phyloP scores from a whole-genome alignment of 306 rosid genomes.

The Biancaea sappan region DNA sequence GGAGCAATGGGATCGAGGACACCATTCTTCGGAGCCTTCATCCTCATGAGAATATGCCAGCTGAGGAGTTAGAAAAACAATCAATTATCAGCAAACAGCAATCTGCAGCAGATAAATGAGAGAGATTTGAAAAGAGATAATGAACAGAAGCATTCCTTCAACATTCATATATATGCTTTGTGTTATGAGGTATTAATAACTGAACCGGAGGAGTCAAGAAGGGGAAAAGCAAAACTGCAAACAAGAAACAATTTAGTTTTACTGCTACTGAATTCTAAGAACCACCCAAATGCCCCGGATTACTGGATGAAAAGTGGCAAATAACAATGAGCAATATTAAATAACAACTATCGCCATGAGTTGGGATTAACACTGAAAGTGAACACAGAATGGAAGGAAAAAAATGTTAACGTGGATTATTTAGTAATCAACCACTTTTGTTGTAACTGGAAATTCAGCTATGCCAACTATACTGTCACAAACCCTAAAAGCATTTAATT shows the following conservation, averaged over 20 bases:
- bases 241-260: slow-evolving; percentile 6
- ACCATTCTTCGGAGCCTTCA: slow-evolving; percentile 73
- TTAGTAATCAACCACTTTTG: slow-evolving; percentile 7
- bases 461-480: slow-evolving; percentile 2
- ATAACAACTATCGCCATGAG: slow-evolving; percentile 6
- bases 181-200: slow-evolving; percentile 1
- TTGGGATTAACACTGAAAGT: neutral
- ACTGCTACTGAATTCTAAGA: slow-evolving; percentile 16
- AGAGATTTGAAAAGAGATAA: neutral
- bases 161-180: slow-evolving; percentile 2
- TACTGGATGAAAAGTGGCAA: slow-evolving; percentile 2
- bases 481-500: slow-evolving; percentile 13
- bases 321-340: slow-evolving; percentile 17
- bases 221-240: slow-evolving; percentile 17
- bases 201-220: slow-evolving; percentile 18
- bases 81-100: slow-evolving; percentile 34
- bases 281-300: slow-evolving; percentile 9
- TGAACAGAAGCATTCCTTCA: slow-evolving; percentile 22
- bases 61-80: slow-evolving; percentile 49
- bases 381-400: slow-evolving; percentile 18
- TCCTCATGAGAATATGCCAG: slow-evolving; percentile 97
- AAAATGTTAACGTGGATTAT: slow-evolving; percentile 19
- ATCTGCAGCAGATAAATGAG: neutral
- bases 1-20: slow-evolving; percentile 89
- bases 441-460: neutral